These are phyloP conservation scores for Aquilaria agallochum DNA, from an alignment of 441 rosid species.

Conservation along the genomic window DNA sequence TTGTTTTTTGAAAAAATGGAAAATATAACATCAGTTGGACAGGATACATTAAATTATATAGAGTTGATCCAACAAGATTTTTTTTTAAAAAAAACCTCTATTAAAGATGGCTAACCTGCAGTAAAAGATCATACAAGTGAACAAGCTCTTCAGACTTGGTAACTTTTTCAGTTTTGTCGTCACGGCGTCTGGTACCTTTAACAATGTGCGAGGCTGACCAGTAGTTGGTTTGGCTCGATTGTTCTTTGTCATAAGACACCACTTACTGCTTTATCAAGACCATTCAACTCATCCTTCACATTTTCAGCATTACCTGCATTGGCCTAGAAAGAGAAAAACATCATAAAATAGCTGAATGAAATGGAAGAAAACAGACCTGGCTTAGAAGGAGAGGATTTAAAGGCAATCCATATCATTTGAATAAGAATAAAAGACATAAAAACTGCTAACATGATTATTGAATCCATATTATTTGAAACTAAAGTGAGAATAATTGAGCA, in stretches of 20 bases:
- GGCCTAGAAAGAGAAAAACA: slow-evolving; percentile 36
- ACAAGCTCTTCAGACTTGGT: not conserved
- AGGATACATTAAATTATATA: too few relatives aligned
- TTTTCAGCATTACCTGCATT: slow-evolving; percentile 85
- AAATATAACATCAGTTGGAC: too few relatives aligned
- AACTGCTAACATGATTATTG: not conserved
- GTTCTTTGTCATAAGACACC: slow-evolving; percentile 79
- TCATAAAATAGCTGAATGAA: slow-evolving; percentile 14
- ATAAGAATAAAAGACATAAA: not conserved
- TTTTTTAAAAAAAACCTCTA: slow-evolving; percentile 2
- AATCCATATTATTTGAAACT: too few relatives aligned
- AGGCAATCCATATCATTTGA: not conserved
- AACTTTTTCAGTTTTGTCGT: slow-evolving; percentile 79
- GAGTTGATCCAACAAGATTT: slow-evolving; percentile 23
- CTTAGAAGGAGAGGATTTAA: not conserved
- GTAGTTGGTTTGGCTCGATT: slow-evolving; percentile 77
- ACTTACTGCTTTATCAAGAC: slow-evolving; percentile 91
- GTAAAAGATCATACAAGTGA: too few relatives aligned
- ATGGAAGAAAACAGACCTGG: not conserved
- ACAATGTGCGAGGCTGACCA: slow-evolving; percentile 78
- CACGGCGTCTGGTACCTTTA: slow-evolving; percentile 62
- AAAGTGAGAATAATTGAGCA: too few relatives aligned
- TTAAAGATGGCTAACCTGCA: not conserved
- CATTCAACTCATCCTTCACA: slow-evolving; percentile 80
- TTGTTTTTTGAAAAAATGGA: too few relatives aligned